Evolutionary conservation across 805 yeast species (phyloP).

Genomic region (Zygosaccharomyces lentus): DNA sequence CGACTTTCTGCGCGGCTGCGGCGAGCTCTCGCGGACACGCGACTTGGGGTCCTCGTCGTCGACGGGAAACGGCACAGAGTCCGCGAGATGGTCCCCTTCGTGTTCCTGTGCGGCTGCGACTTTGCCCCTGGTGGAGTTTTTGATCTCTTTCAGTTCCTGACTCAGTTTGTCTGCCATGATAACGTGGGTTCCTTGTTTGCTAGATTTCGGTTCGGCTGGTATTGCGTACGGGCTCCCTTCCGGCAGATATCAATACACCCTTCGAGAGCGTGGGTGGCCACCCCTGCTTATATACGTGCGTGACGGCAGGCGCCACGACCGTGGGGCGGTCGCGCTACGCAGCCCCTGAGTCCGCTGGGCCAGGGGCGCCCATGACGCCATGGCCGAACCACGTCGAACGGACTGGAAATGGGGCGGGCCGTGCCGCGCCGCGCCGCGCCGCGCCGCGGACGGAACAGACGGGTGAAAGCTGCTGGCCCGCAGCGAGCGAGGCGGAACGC

Average conservation of each 20-base stretch:
- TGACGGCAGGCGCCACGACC: background rate
- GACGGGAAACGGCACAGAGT: background rate
- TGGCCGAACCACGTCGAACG: background rate
- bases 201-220: too few species aligned
- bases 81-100: background rate
- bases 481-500: background rate
- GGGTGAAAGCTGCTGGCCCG: background rate
- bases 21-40: conserved; percentile 9
- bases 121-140: background rate
- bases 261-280: too few species aligned
- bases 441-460: background rate
- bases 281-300: too few species aligned
- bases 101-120: too few species aligned
- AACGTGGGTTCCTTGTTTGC: background rate
- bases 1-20: conserved; percentile 37
- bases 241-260: too few species aligned
- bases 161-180: conserved; percentile 1
- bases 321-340: background rate
- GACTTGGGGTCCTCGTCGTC: conserved; percentile 14
- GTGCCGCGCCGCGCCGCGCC: background rate
- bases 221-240: too few species aligned
- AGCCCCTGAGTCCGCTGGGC: background rate
- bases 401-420: background rate
- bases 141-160: conserved; percentile 2
- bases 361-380: background rate